Conservation (phyloP, 75 land plant species). For the Cunninghamia lanceolata region DNA sequence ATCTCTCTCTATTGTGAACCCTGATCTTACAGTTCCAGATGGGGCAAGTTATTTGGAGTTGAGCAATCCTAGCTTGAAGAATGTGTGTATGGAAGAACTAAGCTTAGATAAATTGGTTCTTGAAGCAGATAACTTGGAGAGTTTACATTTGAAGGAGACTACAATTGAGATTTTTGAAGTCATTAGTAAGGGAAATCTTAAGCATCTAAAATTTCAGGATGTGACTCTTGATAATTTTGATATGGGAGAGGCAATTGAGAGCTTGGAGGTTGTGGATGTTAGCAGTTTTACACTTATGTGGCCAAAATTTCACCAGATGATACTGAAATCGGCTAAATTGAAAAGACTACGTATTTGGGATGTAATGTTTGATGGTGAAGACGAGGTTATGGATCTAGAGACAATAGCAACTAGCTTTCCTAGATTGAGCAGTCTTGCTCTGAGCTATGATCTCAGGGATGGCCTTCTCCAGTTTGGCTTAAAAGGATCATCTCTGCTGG, state of each 20-base stretch:
- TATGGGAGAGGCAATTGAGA: conserved; percentile 64
- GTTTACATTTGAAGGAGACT: conserved; percentile 52
- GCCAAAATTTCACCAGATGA: conserved; percentile 74
- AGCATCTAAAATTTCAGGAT: conserved; percentile 65
- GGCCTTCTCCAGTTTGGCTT: conserved; percentile 42
- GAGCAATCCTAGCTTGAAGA: conserved; percentile 48
- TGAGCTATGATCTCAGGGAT: conserved; percentile 62
- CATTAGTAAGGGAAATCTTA: conserved; percentile 52
- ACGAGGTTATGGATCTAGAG: conserved; percentile 65
- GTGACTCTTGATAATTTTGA: conserved; percentile 68
- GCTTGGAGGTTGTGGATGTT: conserved; percentile 66
- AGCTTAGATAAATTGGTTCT: conserved; percentile 65
- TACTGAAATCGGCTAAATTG: conserved; percentile 53
- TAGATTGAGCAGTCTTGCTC: conserved; percentile 43
- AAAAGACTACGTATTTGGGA: conserved; percentile 66
- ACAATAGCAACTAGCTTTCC: conserved; percentile 66
- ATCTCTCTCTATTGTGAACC: conserved; percentile 41
- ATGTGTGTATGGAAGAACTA: conserved; percentile 50
- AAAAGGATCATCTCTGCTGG: conserved; percentile 44
- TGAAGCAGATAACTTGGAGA: conserved; percentile 73
- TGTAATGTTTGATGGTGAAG: conserved; percentile 61
- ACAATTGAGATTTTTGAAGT: conserved; percentile 72
- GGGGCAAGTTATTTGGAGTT: conserved; percentile 56
- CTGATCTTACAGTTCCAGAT: conserved; percentile 62
- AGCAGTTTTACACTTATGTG: conserved; percentile 69